These are phyloP conservation scores for Austroboletus novae-zelandiae DNA, from an alignment of 1,284 basidiomycete species.

Conservation along the genomic window DNA sequence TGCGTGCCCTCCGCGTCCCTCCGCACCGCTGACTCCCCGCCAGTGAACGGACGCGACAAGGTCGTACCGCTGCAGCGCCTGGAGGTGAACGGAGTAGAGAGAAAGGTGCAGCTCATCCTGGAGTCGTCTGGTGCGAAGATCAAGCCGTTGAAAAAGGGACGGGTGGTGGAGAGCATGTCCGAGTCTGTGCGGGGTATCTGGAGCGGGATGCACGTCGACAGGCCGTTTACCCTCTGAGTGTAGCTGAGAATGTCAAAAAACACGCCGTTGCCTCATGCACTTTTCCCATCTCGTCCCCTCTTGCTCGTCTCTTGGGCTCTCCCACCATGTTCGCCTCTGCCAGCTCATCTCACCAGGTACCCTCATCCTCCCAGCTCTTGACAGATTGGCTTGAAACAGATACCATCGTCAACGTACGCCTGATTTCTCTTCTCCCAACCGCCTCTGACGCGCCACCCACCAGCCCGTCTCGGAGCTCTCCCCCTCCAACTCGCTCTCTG, in stretches of 20 bases:
- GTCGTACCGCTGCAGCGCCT: constrained; percentile 72
- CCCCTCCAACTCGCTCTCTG: constrained; percentile 20
- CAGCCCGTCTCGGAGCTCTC: constrained; percentile 23
- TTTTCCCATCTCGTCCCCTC: neutral
- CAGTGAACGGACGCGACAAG: constrained; percentile 79
- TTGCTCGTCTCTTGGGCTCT: neutral
- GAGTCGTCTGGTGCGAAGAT: constrained; percentile 85
- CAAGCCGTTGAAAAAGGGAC: constrained; percentile 64
- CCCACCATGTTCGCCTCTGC: constrained; percentile 13
- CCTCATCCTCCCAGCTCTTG: neutral
- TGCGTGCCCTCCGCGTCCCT: constrained; percentile 31
- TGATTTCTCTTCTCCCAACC: neutral
- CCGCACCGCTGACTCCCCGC: constrained; percentile 10
- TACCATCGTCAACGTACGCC: constrained; percentile 28
- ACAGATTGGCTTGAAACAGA: constrained; percentile 20
- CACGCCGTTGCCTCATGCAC: constrained; percentile 32
- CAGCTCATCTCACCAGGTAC: neutral
- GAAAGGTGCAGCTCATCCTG: constrained; percentile 78
- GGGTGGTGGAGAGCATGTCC: constrained; percentile 72
- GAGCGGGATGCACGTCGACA: constrained; percentile 76
- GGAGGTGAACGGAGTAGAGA: constrained; percentile 66
- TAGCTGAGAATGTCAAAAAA: constrained; percentile 28
- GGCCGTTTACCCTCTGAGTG: constrained; percentile 37
- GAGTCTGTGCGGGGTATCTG: constrained; percentile 83
- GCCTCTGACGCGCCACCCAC: neutral